Conservation (phyloP, 192 early-diverging fungal species). For the Linnemannia exigua region DNA sequence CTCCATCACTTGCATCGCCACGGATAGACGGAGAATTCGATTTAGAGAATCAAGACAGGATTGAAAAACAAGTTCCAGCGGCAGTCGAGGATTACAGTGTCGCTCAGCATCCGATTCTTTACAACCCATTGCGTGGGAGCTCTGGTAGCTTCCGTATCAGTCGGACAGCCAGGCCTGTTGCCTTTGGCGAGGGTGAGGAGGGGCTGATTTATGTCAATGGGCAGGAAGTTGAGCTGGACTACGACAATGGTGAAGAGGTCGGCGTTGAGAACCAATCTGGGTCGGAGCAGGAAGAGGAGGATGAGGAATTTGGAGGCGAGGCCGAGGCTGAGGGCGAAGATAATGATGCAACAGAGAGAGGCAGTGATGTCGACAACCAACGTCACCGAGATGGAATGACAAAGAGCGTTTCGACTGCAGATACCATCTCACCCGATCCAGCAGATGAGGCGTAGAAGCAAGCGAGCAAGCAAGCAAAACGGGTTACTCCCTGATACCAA, state of each 20-base stretch:
- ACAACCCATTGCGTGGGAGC: slow-evolving; percentile 50
- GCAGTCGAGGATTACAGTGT: slow-evolving; percentile 19
- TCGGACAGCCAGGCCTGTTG: slow-evolving; percentile 23
- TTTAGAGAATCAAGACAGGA: slow-evolving; percentile 6
- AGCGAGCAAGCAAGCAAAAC: too few species aligned
- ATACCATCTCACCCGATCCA: neutral
- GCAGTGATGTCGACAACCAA: neutral
- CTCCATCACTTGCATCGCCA: slow-evolving; percentile 11
- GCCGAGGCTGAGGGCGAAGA: neutral
- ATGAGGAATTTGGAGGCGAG: neutral
- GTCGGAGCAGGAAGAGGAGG: neutral
- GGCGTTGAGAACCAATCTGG: neutral
- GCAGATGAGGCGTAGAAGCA: neutral
- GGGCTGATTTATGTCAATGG: slow-evolving; percentile 37
- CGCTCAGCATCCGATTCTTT: slow-evolving; percentile 38
- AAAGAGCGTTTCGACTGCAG: neutral
- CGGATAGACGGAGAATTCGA: slow-evolving; percentile 8
- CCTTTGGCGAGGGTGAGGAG: slow-evolving; percentile 42
- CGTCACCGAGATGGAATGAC: neutral
- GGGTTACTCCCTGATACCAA: neutral
- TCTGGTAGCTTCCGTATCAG: slow-evolving; percentile 46
- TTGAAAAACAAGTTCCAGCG: neutral
- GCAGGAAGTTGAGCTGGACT: slow-evolving; percentile 11
- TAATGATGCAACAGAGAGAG: neutral
- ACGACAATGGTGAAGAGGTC: neutral